Evolutionary conservation across 495 filamentous ascomycete genomes (phyloP).

Genomic region (Amniculicola lignicola): DNA sequence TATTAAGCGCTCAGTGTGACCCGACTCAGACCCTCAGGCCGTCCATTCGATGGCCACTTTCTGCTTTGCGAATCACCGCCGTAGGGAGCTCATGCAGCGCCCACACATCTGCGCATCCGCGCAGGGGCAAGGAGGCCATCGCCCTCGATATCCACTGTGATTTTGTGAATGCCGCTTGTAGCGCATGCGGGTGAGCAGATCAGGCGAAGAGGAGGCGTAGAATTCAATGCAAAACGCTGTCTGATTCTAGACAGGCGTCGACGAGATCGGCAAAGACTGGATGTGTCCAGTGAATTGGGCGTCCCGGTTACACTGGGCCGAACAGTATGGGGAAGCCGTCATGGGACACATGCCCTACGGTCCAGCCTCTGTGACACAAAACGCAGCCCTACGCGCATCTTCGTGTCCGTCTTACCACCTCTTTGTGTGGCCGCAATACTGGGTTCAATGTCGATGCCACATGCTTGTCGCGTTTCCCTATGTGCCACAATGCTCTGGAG

Average conservation of each 20-base stretch:
- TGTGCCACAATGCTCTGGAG: background rate
- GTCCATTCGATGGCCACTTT: background rate
- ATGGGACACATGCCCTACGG: slow-evolving; percentile 1
- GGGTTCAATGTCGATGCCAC: background rate
- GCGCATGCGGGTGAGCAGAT: background rate
- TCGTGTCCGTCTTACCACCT: slow-evolving; percentile 4
- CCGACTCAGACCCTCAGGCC: background rate
- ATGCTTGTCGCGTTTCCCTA: background rate
- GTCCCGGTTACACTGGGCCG: background rate
- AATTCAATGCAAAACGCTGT: background rate
- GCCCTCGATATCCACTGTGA: background rate
- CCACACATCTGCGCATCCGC: background rate
- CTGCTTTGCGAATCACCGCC: background rate
- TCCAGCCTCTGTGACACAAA: slow-evolving; percentile 15
- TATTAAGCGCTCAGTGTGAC: background rate
- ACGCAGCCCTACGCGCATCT: slow-evolving; percentile 27
- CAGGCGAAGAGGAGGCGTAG: background rate
- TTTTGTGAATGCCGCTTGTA: slow-evolving; percentile 14
- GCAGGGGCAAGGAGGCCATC: background rate
- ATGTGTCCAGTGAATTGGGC: background rate
- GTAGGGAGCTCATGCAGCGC: background rate
- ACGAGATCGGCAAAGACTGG: background rate
- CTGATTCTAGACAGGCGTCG: background rate
- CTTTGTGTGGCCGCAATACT: background rate
- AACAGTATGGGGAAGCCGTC: background rate